phyloP scores from a whole-genome alignment of 2,329 filamentous ascomycete species.

The Pseudogymnoascus destructans region DNA sequence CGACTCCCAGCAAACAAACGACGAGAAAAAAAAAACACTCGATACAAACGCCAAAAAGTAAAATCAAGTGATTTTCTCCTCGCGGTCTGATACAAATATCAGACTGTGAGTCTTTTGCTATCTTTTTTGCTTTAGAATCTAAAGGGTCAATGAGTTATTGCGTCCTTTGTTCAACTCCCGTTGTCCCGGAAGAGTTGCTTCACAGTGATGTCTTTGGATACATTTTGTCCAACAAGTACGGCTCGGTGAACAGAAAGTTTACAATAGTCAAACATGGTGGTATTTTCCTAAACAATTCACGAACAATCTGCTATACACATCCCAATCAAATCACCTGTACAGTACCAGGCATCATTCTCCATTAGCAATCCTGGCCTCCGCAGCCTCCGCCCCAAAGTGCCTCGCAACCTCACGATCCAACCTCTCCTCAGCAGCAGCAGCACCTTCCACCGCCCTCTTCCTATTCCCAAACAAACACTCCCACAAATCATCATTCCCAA shows the following conservation, averaged over 20 bases:
- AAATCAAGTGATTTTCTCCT: background rate
- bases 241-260: background rate
- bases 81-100: background rate
- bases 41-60: background rate
- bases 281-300: background rate
- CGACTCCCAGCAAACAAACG: background rate
- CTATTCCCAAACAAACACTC: conserved; percentile 65
- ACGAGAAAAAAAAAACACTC: background rate
- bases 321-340: background rate
- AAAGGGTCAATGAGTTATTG: background rate
- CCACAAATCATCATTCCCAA: conserved; percentile 72
- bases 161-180: background rate
- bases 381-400: conserved; percentile 39
- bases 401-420: conserved; percentile 19
- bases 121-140: background rate
- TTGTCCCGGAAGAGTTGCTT: background rate
- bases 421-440: conserved; percentile 11
- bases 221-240: background rate
- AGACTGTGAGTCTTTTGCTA: conserved; percentile 1
- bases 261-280: conserved; percentile 1
- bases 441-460: background rate
- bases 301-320: background rate
- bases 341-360: background rate
- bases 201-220: background rate
- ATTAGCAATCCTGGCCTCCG: conserved; percentile 31